Conservation (phyloP, 805 yeast species). For the Diddensiella santjacobensis region DNA sequence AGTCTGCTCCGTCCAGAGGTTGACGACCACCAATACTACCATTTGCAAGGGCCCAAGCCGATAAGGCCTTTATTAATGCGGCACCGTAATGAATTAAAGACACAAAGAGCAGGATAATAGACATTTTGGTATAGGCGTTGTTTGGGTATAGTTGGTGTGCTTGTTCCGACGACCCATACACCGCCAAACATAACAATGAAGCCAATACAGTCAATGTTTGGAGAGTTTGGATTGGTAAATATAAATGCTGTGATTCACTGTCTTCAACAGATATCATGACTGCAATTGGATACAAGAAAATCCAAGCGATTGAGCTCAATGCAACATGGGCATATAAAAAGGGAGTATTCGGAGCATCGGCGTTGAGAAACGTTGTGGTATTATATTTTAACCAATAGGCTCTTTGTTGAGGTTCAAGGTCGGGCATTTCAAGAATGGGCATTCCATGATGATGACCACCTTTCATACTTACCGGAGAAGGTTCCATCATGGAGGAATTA, state of each 20-base stretch:
- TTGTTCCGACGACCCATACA: slow-evolving; percentile 58
- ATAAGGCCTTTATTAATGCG: slow-evolving; percentile 48
- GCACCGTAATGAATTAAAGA: slow-evolving; percentile 51
- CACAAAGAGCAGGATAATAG: slow-evolving; percentile 54
- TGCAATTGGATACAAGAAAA: slow-evolving; percentile 62
- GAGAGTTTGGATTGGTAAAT: slow-evolving; percentile 50
- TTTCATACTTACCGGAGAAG: slow-evolving; percentile 15
- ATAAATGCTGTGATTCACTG: slow-evolving; percentile 44
- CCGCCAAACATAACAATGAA: slow-evolving; percentile 52
- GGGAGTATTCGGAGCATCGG: slow-evolving; percentile 45
- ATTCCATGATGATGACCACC: slow-evolving; percentile 54
- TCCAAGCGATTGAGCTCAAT: slow-evolving; percentile 42
- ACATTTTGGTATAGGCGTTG: slow-evolving; percentile 67
- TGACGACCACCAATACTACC: slow-evolving; percentile 10
- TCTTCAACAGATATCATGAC: slow-evolving; percentile 60
- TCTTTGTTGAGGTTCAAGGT: slow-evolving; percentile 67
- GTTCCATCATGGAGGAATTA: slow-evolving; percentile 10
- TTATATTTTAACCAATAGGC: slow-evolving; percentile 75
- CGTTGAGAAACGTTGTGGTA: slow-evolving; percentile 59
- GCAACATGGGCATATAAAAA: slow-evolving; percentile 55
- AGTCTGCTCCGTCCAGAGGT: slow-evolving; percentile 33
- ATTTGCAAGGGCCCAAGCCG: slow-evolving; percentile 39
- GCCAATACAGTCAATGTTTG: slow-evolving; percentile 46
- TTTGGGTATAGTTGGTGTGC: slow-evolving; percentile 59
- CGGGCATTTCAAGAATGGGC: slow-evolving; percentile 63